Base-by-base conservation (phyloP, 202 grass and related monocot genomes). In the Sporobolus alterniflorus region DNA sequence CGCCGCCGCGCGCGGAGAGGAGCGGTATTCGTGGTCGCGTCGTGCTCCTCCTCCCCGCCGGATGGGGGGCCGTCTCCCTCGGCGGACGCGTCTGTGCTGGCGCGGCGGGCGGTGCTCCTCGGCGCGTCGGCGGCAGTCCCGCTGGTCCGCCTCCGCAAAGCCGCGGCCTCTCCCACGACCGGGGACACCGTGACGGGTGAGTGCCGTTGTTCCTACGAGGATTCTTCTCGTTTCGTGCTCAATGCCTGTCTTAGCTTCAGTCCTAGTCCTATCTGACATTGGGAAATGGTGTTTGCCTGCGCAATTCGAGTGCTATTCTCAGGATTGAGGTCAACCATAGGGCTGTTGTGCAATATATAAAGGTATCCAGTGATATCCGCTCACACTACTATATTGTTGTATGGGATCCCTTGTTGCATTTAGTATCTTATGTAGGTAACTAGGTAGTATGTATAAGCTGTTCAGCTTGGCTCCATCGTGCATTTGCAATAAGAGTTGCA, bases 71-170 rank as follows among this genome's bases (percentile, higher is more conserved):
- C 34, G 25, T 82, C 66, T 1, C 18, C 77, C 24, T 80, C 71
- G 6, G 20, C 62, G 63, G 13, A 66, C 2, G 21, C 64, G 62
- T 79, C n/a, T 62, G 74, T 68, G 69, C 69, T 91, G 63, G 78
- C 83, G 43, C 89, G 97, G 75, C 94, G 93, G 66, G 76, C 79
- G 46, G 62, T 99, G 25, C 88, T 99, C 42, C 83, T 99, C 18
- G 88, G 97, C 46, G 54, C 93, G 22, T 59, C 55, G 66, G 89
- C 89, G 16, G 91, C 88, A 73, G 74, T 96, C n/a, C 97, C 97
- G 75, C 82, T 99, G 80, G 64, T 94, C 70, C 77, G 82, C 41
- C 82, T 90, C 21, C 64, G 84, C 73, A 75, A 86, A 75, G 92
- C 91, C 30, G 66, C 69, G 5, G 91, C 88, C 33, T 31, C 82